A percentile compares a stretch with the other conserved stretches of the same genome.
Conservation (phyloP, 768 basidiomycete species). For the Russula abietina region DNA sequence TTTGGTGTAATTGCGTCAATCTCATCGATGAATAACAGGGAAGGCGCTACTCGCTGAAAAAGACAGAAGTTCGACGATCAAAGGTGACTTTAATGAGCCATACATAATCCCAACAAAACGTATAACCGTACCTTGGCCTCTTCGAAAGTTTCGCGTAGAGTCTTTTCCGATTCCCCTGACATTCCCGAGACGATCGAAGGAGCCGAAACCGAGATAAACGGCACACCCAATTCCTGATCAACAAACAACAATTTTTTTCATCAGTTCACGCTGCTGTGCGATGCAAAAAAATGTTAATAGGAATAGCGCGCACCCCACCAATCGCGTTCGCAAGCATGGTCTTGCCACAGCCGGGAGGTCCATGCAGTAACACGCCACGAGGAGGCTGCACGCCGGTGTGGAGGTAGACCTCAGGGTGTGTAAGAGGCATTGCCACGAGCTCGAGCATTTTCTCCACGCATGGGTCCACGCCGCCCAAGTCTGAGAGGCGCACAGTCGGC, state of each 20-base stretch:
- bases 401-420: conserved; percentile 92
- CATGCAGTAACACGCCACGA: conserved; percentile 86
- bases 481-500: conserved; percentile 68
- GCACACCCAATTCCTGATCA: conserved; percentile 78
- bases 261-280: not conserved
- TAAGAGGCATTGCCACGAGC: conserved; percentile 91
- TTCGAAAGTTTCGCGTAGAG: conserved; percentile 90
- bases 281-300: too few relatives aligned
- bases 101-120: not conserved
- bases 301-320: conserved; percentile 64
- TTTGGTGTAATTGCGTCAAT: conserved; percentile 98
- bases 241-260: not conserved
- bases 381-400: conserved; percentile 92
- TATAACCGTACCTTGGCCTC: conserved; percentile 73
- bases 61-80: not conserved
- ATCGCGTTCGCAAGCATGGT: conserved; percentile 92
- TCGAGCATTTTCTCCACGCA: conserved; percentile 93
- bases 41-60: conserved; percentile 76
- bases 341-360: conserved; percentile 97
- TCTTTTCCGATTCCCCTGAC: conserved; percentile 98
- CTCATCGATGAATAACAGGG: conserved; percentile 93
- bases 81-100: too few relatives aligned
- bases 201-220: conserved; percentile 91
- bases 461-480: conserved; percentile 80
- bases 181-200: conserved; percentile 96